Conservation (phyloP, 1,284 basidiomycete genomes). For the Puccinia novopanici region DNA sequence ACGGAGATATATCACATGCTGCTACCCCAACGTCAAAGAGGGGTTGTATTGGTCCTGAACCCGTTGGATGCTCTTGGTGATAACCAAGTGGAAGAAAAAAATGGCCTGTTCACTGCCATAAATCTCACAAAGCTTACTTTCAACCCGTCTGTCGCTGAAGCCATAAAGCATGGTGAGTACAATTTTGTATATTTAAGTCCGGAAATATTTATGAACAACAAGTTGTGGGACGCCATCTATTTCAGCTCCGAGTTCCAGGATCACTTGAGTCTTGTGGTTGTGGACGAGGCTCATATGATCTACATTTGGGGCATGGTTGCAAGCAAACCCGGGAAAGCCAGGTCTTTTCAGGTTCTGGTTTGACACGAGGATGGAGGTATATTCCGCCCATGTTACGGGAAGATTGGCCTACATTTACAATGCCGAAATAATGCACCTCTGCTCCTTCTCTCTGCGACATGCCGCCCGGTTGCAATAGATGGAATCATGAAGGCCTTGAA, state of each 20-base stretch:
- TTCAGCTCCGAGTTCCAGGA: background rate
- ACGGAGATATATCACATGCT: background rate
- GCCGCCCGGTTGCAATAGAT: constrained; percentile 10
- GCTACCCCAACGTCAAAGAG: background rate
- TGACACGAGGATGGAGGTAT: background rate
- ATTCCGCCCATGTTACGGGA: constrained; percentile 22
- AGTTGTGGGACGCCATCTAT: background rate
- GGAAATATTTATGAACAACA: constrained; percentile 1
- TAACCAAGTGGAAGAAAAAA: constrained; percentile 9
- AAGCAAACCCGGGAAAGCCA: background rate
- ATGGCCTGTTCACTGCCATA: background rate
- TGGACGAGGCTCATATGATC: background rate
- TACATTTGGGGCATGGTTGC: background rate
- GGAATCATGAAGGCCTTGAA: background rate
- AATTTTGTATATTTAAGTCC: background rate
- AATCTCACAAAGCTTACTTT: constrained; percentile 17
- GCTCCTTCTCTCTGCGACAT: background rate
- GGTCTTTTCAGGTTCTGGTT: background rate
- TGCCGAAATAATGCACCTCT: background rate
- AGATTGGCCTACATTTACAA: background rate
- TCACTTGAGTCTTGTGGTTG: background rate
- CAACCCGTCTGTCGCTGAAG: background rate
- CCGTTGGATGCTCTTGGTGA: background rate
- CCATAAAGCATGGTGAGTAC: background rate
- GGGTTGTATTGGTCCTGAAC: background rate